These are phyloP conservation scores for Naegleria lovaniensis DNA, from an alignment of 208 protist genomes.

Conservation along the genomic window DNA sequence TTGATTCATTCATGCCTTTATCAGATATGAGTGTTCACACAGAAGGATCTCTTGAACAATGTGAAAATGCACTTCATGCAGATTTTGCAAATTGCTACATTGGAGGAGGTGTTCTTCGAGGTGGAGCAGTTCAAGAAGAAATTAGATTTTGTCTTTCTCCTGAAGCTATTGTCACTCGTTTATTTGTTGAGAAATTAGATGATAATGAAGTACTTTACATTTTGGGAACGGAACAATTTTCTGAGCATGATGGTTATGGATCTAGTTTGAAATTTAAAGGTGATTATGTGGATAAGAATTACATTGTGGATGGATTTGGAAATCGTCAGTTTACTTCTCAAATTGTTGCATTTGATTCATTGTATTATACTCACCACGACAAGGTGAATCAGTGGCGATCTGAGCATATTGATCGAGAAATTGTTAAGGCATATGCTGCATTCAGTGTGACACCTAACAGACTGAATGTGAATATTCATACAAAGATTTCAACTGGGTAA, in stretches of 20 bases:
- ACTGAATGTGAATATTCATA: neutral
- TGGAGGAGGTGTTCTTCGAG: neutral
- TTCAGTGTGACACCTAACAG: conserved; percentile 44
- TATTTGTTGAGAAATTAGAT: conserved; percentile 15
- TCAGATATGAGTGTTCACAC: neutral
- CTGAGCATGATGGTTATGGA: conserved; percentile 12
- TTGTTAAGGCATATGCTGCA: conserved; percentile 65
- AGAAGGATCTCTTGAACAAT: neutral
- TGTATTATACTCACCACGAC: neutral
- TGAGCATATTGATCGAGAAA: conserved; percentile 53
- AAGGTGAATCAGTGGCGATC: conserved; percentile 49
- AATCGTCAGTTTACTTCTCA: neutral
- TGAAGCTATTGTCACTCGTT: conserved; percentile 19
- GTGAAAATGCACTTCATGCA: neutral
- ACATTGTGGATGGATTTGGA: neutral
- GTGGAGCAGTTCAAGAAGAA: conserved; percentile 33
- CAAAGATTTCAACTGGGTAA: conserved; percentile 64
- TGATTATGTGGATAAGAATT: neutral
- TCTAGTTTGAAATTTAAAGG: neutral
- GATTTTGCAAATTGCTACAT: conserved; percentile 9
- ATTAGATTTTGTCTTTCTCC: conserved; percentile 21
- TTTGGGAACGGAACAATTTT: neutral
- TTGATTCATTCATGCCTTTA: neutral
- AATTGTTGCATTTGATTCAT: conserved; percentile 15
- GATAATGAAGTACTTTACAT: conserved; percentile 28